Base-by-base conservation (phyloP, 148 eudicot genomes). In the Chenopodium berlandieri region DNA sequence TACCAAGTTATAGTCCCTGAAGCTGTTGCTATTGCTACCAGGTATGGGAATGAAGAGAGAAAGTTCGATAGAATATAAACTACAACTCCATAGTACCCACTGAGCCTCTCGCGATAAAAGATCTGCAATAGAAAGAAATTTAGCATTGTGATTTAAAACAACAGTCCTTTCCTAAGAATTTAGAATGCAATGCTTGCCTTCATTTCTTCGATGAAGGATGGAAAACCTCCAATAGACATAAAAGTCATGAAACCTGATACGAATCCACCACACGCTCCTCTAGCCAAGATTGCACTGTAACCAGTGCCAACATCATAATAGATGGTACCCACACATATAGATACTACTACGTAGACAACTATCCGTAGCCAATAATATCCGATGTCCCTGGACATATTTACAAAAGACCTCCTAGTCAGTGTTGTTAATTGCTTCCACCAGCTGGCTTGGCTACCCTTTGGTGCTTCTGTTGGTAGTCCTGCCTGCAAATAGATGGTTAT, bases 181-280 rank as follows among this genome's bases (percentile, higher is more conserved):
- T 47, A 71, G 32, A 71, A 22, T n/a, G 1, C 0, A 14, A 8
- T 78, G 22, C 84, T 82, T 82, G 88, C 97, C 93, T 84, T 93
- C 91, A 95, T 91, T 84, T 95, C 98, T 88, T 95, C 97, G 1
- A 95, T 80, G 84, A 95, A 95, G 50, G 98, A 95, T 25, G 98
- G 98, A 85, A 95, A 95, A 52, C 98, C 96, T 78, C 97, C 97
- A 25, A 95, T 95, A 65, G 98, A 95, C 98, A 95, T 95, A 82
- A 95, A 95, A 82, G 94, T 91, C 97, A 95, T 93, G 72, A 93
- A 95, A 52, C 98, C 98, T 20, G 96, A 88, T 30, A 93, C 83
- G 52, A 95, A 95, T 8, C 91, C 96, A 5, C 93, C 97, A 78
- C 94, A 93, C 70, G 98, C 97, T 81, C 94, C 98, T 67, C 97